Conservation (phyloP, 495 filamentous ascomycete genomes). For the Entonaema liquescens region DNA sequence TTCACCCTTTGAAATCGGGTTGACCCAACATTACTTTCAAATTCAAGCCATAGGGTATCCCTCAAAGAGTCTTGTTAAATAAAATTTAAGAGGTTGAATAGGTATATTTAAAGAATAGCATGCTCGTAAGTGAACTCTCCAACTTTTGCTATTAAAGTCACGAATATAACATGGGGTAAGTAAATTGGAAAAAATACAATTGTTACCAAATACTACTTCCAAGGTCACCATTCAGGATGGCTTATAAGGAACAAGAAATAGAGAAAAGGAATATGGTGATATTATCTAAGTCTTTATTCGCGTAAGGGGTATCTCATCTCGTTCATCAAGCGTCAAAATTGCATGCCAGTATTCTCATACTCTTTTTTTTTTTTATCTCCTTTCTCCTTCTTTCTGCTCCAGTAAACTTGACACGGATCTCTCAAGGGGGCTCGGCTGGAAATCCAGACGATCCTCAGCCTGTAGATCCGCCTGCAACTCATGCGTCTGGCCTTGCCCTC, state of each 20-base stretch:
- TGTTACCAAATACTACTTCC: background rate
- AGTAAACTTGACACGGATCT: slow-evolving; percentile 44
- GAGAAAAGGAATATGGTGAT: background rate
- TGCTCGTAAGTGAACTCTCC: background rate
- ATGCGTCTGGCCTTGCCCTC: background rate
- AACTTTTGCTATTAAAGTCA: background rate
- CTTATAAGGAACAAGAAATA: background rate
- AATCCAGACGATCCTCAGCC: slow-evolving; percentile 16
- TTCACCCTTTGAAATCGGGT: background rate
- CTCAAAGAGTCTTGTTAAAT: no score
- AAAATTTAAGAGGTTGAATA: no score
- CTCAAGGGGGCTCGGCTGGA: slow-evolving; percentile 53
- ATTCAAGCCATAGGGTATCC: background rate
- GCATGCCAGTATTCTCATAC: background rate
- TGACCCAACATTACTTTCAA: background rate
- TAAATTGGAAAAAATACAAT: background rate
- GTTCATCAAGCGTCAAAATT: background rate
- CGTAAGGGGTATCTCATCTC: slow-evolving; percentile 1
- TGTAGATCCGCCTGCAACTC: slow-evolving; percentile 24
- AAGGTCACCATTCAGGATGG: background rate
- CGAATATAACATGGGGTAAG: background rate
- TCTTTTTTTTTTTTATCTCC: background rate
- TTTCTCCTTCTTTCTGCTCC: background rate
- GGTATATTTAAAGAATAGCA: background rate
- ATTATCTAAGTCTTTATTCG: background rate